Conservation (phyloP, 202 grass and related monocot genomes). For the Eragrostis tef region DNA sequence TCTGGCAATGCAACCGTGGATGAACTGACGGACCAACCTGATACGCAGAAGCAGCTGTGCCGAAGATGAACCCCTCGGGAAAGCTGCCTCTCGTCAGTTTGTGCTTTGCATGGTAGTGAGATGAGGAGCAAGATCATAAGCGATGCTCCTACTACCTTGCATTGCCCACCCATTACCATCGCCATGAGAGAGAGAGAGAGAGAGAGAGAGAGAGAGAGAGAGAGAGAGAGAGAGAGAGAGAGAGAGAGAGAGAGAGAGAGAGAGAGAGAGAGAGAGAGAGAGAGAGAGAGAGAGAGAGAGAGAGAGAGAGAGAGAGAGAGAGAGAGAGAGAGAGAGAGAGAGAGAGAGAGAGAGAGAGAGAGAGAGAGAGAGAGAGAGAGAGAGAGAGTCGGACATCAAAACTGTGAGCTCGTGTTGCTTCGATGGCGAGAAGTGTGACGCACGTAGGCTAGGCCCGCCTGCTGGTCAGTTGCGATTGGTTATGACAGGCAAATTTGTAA, state of each 20-base stretch:
- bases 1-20: background rate
- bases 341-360: background rate
- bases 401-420: background rate
- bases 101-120: background rate
- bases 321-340: too few relatives aligned
- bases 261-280: too few relatives aligned
- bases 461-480: background rate
- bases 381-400: background rate
- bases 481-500: background rate
- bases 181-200: too few relatives aligned
- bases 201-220: background rate
- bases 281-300: background rate
- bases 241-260: background rate
- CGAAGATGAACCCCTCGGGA: conserved; percentile 84
- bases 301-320: background rate
- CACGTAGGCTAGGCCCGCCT: background rate
- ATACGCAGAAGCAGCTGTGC: conserved; percentile 83
- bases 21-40: conserved; percentile 55
- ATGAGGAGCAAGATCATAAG: conserved; percentile 1
- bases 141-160: background rate
- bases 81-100: conserved; percentile 74
- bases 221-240: background rate
- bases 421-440: background rate
- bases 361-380: background rate
- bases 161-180: background rate